Evolutionary conservation across 768 basidiomycete species (phyloP).

Genomic region (Pisolithus microcarpus): DNA sequence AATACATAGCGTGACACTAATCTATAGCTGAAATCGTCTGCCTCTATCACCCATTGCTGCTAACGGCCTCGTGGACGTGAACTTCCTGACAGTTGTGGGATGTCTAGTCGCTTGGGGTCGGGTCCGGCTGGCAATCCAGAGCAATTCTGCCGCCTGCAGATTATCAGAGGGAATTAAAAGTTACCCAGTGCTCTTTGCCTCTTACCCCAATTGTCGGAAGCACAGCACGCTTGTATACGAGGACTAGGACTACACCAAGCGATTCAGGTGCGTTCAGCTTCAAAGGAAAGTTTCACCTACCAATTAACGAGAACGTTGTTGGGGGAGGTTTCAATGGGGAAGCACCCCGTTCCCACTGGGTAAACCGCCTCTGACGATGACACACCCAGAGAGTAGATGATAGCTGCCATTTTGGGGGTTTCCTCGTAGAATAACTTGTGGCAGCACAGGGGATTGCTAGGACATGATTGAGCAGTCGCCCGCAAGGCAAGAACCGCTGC

Average conservation of each 20-base stretch:
- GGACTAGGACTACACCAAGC: not conserved
- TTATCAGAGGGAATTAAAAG: not conserved
- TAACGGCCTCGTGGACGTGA: not conserved
- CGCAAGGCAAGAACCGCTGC: not conserved
- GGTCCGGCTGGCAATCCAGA: slow-evolving; percentile 1
- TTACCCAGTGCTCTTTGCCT: not conserved
- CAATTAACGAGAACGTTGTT: not conserved
- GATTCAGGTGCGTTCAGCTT: not conserved
- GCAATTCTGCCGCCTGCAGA: slow-evolving; percentile 2
- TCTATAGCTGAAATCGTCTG: too few relatives aligned
- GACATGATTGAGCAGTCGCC: not conserved
- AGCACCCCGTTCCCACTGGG: slow-evolving; percentile 3
- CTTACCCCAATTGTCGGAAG: slow-evolving; percentile 5
- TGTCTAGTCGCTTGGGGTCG: not conserved
- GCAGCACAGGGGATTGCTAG: slow-evolving; percentile 4
- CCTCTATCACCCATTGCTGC: not conserved
- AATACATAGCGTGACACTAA: too few relatives aligned
- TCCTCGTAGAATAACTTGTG: not conserved
- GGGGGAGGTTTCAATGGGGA: slow-evolving; percentile 1
- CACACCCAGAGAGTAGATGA: not conserved
- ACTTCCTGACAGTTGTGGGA: not conserved
- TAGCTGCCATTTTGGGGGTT: not conserved
- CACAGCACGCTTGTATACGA: slow-evolving; percentile 2
- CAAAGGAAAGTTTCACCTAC: not conserved
- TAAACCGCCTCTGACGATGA: not conserved